Evolutionary conservation across 2,329 filamentous ascomycete species (phyloP), one percentile per base, ranked within the genome.

Genomic region (Aureobasidium leucospermi): DNA sequence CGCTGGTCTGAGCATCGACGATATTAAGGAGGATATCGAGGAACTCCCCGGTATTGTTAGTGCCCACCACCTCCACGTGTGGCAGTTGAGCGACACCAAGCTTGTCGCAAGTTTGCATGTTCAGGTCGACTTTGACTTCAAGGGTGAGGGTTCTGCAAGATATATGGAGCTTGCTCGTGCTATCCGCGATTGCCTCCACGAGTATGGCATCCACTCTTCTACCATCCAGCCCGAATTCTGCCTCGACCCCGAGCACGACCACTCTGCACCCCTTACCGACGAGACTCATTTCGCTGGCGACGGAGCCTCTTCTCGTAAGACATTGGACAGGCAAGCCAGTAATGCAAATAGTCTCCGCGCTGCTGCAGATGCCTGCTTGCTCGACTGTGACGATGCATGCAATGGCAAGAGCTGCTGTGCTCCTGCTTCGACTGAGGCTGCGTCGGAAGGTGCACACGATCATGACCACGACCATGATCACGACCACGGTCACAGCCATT

Each of bases 21-120:
- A 97, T 61, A 93, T 99, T 73, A 89, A 90, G 65, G 87, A 93
- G 65, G 94, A 99, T 71, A 96, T 99, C 58, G 84, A 92, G 69
- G 77, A 83, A 15, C 84, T 99, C 6, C 87, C 88, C 0, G 92
- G 92, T 43, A 88, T 99, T 49, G 79, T 94, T 62, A 90, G 88
- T 71, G 96, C 91, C 69, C 94, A 99, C 74, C 93, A 99, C 72
- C 81, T 99, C 23, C 94, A 99, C 71, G 91, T 99, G 63, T 99
- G 94, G 94, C 93, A 97, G 73, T 82, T 99, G 36, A 96, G 89
- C 15, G 93, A 97, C 70, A 94, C 91, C 56, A 96, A 96, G 77
- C 80, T 96, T 36, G 88, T 99, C 39, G 93, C 94, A 11, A 94
- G 89, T 10, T 84, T 99, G 74, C 94, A 99, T 70, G 87, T 99